Conservation (phyloP, 768 basidiomycete genomes). For the Hortiboletus flavorubellus region DNA sequence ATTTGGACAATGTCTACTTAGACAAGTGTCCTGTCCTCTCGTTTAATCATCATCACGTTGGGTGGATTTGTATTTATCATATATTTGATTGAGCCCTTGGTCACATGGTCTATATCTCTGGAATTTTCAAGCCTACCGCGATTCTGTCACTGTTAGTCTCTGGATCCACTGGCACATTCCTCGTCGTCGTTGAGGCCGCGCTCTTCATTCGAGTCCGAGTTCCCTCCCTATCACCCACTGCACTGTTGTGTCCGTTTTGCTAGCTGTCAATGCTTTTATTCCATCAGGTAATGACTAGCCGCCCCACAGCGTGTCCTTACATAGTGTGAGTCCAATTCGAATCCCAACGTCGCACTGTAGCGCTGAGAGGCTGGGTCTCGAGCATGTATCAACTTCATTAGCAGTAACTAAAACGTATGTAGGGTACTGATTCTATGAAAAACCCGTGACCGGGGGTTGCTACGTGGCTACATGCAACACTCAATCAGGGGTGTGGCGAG, state of each 20-base stretch:
- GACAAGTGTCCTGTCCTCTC: conserved; percentile 29
- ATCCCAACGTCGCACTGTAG: background rate
- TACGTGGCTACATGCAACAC: background rate
- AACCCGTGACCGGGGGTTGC: background rate
- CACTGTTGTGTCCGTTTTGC: background rate
- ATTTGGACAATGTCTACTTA: conserved; percentile 23
- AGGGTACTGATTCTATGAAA: conserved; percentile 17
- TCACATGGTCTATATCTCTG: conserved; percentile 13
- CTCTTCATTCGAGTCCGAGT: background rate
- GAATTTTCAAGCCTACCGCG: background rate
- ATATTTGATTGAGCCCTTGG: conserved; percentile 17
- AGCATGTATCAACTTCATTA: conserved; percentile 7
- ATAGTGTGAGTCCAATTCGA: background rate
- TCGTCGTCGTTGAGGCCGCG: background rate
- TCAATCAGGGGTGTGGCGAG: conserved; percentile 1
- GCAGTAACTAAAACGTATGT: conserved; percentile 11
- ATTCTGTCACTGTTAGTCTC: background rate
- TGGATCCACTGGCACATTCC: background rate
- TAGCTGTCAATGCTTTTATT: background rate
- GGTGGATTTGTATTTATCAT: conserved; percentile 25
- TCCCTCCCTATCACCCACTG: background rate
- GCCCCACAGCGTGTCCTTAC: background rate
- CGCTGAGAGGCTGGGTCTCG: too few relatives aligned
- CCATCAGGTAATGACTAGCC: background rate
- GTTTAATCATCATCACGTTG: conserved; percentile 25